Evolutionary conservation across 108 stramenopile species (phyloP).

Genomic region (Nitzschia sp.): DNA sequence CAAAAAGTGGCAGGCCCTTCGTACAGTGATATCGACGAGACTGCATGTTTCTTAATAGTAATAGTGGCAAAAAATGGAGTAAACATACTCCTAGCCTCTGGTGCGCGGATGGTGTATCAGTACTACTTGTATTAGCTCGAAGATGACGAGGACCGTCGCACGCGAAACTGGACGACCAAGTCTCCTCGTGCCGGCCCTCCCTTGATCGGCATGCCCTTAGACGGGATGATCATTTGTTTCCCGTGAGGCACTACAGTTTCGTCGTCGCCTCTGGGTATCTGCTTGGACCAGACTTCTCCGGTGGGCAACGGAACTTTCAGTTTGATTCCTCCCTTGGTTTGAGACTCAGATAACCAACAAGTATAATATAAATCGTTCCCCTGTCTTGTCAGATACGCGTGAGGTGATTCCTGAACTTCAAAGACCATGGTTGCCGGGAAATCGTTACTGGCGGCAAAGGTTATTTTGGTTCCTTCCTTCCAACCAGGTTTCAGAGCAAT

Average conservation of each 20-base stretch:
- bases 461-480: conserved; percentile 78
- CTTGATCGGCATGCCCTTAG: conserved; percentile 75
- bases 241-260: conserved; percentile 30
- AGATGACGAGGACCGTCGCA: neutral
- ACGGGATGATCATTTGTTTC: conserved; percentile 45
- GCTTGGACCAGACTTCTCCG: conserved; percentile 52
- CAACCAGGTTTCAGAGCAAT: conserved; percentile 68
- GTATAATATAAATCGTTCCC: conserved; percentile 60
- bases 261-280: conserved; percentile 4
- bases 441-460: conserved; percentile 36
- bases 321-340: conserved; percentile 46
- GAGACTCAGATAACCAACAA: conserved; percentile 35
- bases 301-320: conserved; percentile 55
- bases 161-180: conserved; percentile 64
- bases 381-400: conserved; percentile 50
- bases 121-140: neutral
- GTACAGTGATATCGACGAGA: too few relatives aligned
- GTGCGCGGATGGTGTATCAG: neutral
- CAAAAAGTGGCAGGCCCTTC: too few relatives aligned
- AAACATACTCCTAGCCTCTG: neutral
- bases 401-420: conserved; percentile 66
- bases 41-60: too few relatives aligned
- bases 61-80: too few relatives aligned
- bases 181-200: conserved; percentile 59
- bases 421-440: conserved; percentile 64